A percentile compares a stretch with the other conserved stretches of the same genome.
phyloP scores from a whole-genome alignment of 164 flowering plant genomes.

The Liquidambar formosana region DNA sequence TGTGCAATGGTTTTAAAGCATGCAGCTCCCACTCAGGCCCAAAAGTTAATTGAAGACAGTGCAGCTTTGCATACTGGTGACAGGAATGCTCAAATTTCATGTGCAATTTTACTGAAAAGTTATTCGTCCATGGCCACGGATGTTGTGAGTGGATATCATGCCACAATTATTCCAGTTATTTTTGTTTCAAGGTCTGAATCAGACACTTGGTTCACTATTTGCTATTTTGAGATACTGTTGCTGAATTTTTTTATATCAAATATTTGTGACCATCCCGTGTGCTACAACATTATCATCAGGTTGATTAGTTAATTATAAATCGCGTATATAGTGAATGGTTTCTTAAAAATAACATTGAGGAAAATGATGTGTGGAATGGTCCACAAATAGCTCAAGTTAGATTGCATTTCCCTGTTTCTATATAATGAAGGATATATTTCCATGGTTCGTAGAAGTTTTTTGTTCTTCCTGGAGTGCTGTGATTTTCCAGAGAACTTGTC shows the following conservation, averaged over 20 bases:
- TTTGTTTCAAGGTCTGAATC: slow-evolving; percentile 70
- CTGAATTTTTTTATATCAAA: not conserved
- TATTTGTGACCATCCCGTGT: too few relatives aligned
- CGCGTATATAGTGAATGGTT: too few relatives aligned
- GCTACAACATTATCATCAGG: too few relatives aligned
- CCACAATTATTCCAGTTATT: slow-evolving; percentile 61
- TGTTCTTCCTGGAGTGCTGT: too few relatives aligned
- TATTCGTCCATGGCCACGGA: slow-evolving; percentile 70
- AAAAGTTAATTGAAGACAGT: slow-evolving; percentile 82
- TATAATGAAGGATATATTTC: too few relatives aligned
- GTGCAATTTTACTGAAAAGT: slow-evolving; percentile 74
- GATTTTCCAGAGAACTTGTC: too few relatives aligned
- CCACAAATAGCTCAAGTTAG: too few relatives aligned
- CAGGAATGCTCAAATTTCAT: slow-evolving; percentile 73
- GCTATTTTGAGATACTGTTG: not conserved
- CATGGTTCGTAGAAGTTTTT: too few relatives aligned
- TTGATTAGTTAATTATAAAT: too few relatives aligned
- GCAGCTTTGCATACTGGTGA: slow-evolving; percentile 80
- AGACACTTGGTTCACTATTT: slow-evolving; percentile 7
- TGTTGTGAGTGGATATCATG: slow-evolving; percentile 65
- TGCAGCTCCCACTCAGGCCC: slow-evolving; percentile 64
- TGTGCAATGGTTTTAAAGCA: slow-evolving; percentile 74
- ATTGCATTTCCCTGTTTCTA: too few relatives aligned
- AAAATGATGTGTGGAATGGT: too few relatives aligned
- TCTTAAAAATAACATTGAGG: too few relatives aligned